phyloP scores from a whole-genome alignment of 768 basidiomycete genomes.

The Termitomyces sp. region DNA sequence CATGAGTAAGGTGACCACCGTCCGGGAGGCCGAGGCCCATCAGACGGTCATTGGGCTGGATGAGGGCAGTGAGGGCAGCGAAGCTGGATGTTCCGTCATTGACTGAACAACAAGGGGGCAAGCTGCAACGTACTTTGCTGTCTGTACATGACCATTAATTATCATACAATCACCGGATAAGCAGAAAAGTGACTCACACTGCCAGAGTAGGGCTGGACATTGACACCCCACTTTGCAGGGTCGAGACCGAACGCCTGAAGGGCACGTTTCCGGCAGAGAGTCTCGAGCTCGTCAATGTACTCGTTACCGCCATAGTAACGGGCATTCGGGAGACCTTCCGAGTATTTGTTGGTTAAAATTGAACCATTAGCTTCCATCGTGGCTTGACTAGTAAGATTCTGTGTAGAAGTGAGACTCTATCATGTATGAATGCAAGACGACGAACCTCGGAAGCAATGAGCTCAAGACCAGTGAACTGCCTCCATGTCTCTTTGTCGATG shows the following conservation, averaged over 20 bases:
- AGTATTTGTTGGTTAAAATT: conserved; percentile 98
- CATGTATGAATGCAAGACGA: conserved; percentile 1
- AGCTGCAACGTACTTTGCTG: conserved; percentile 67
- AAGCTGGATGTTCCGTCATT: conserved; percentile 50
- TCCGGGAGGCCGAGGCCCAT: conserved; percentile 99
- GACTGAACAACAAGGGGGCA: not conserved
- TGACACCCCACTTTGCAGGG: conserved; percentile 92
- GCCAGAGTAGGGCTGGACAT: conserved; percentile 98
- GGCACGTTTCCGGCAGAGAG: conserved; percentile 92
- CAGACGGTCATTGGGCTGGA: conserved; percentile 95
- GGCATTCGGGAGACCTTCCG: conserved; percentile 96
- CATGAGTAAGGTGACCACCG: conserved; percentile 95
- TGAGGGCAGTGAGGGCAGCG: conserved; percentile 90
- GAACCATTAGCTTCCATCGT: conserved; percentile 99
- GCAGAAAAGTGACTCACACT: conserved; percentile 48
- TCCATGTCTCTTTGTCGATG: conserved; percentile 99
- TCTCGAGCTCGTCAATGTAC: conserved; percentile 94
- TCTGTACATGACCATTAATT: conserved; percentile 32
- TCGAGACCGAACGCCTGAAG: conserved; percentile 95
- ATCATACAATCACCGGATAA: not conserved
- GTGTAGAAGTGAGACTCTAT: conserved; percentile 4
- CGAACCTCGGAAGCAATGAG: conserved; percentile 97
- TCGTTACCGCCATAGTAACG: conserved; percentile 99
- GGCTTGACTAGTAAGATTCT: conserved; percentile 96
- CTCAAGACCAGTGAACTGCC: conserved; percentile 95